phyloP scores from a whole-genome alignment of 2,329 filamentous ascomycete species.

The Botrytis pseudocinerea region DNA sequence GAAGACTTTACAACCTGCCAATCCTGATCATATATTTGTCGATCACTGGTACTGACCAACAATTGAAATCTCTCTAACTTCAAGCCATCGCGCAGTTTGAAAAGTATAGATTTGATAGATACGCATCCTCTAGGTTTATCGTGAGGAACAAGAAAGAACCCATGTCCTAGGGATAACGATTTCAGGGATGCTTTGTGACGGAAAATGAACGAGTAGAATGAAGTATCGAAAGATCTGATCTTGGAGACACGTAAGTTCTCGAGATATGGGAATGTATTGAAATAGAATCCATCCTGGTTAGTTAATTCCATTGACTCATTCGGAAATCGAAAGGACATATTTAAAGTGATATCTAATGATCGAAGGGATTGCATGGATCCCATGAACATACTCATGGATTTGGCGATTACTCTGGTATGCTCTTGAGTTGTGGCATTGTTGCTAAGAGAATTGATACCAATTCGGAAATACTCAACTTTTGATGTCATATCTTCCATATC shows the following conservation, averaged over 20 bases:
- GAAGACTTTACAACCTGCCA: background rate
- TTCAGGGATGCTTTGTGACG: slow-evolving; percentile 15
- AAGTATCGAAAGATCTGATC: background rate
- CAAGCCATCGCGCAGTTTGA: background rate
- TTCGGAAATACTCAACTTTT: background rate
- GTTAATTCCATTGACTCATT: background rate
- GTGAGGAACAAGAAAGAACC: slow-evolving; percentile 8
- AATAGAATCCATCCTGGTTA: slow-evolving; percentile 2
- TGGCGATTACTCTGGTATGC: background rate
- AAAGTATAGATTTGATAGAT: slow-evolving; percentile 13
- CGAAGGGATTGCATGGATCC: slow-evolving; percentile 15
- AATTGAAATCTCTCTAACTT: slow-evolving; percentile 22
- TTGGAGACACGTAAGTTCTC: slow-evolving; percentile 17
- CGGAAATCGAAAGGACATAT: slow-evolving; percentile 16
- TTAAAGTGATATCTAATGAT: slow-evolving; percentile 1
- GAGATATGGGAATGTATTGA: slow-evolving; percentile 10
- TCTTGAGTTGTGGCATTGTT: background rate
- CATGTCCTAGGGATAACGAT: slow-evolving; percentile 11
- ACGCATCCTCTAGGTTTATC: slow-evolving; percentile 3
- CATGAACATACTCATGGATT: slow-evolving; percentile 15
- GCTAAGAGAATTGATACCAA: slow-evolving; percentile 11
- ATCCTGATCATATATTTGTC: slow-evolving; percentile 4
- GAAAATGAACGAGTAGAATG: slow-evolving; percentile 2
- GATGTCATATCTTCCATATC: slow-evolving; percentile 17
- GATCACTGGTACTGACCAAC: slow-evolving; percentile 14